phyloP scores from a whole-genome alignment of 225 moss, liverwort and hornwort genomes.

The Antitrichia curtipendula region DNA sequence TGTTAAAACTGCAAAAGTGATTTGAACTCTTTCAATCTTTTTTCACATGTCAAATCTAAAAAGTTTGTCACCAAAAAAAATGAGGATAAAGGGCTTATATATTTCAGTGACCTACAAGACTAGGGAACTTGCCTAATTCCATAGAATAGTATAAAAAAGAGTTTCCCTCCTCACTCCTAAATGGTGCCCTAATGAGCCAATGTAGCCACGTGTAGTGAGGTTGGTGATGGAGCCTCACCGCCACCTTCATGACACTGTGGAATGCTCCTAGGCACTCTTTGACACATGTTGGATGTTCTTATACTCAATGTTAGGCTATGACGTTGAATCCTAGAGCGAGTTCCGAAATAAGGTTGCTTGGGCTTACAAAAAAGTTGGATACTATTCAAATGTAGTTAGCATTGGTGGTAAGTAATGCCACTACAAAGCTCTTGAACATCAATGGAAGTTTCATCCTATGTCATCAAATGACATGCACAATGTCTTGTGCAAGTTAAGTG shows the following conservation, averaged over 20 bases:
- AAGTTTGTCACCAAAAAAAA: too few relatives aligned
- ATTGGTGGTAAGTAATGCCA: not conserved
- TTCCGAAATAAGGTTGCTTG: fast-evolving
- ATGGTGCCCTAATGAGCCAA: fast-evolving
- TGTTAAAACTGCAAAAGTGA: too few relatives aligned
- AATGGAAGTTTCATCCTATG: fast-evolving
- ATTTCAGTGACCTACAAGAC: too few relatives aligned
- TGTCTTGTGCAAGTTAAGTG: too few relatives aligned
- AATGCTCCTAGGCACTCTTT: too few relatives aligned
- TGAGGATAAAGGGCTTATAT: too few relatives aligned
- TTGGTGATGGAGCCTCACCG: too few relatives aligned
- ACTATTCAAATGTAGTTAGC: fast-evolving
- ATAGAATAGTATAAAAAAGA: too few relatives aligned
- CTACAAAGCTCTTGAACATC: fast-evolving
- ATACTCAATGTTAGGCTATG: fast-evolving
- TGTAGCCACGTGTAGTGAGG: fast-evolving
- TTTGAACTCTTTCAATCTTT: too few relatives aligned
- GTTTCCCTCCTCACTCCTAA: too few relatives aligned
- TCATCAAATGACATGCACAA: not conserved
- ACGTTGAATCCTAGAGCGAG: fast-evolving
- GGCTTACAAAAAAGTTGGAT: fast-evolving
- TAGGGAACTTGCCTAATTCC: fast-evolving
- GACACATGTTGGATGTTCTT: fast-evolving
- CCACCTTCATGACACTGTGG: fast-evolving
- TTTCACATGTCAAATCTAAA: too few relatives aligned